Percentiles rank a stretch among this genome's conserved stretches.
phyloP scores from a whole-genome alignment of 2,329 filamentous ascomycete species.

The Macrophomina pseudophaseolina region DNA sequence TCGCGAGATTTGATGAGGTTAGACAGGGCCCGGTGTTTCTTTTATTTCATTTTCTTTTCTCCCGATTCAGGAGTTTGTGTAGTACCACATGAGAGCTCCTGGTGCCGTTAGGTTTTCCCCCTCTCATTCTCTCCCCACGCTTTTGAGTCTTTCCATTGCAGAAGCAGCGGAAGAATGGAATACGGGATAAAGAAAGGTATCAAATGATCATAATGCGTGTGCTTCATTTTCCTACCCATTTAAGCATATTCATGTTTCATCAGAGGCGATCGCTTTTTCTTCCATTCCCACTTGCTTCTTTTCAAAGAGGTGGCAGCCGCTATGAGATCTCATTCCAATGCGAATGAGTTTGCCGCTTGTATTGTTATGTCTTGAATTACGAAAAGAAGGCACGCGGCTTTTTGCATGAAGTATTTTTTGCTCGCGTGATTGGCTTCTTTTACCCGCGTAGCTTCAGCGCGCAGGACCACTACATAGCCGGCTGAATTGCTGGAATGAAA shows the following conservation, averaged over 20 bases:
- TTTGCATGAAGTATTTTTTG: neutral
- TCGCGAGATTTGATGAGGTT: slow-evolving; percentile 12
- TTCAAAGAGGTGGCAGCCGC: neutral
- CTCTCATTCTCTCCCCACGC: neutral
- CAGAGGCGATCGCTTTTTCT: neutral
- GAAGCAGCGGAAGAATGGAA: slow-evolving; percentile 11
- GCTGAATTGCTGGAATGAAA: neutral
- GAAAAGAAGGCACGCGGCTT: neutral
- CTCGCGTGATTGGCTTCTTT: neutral
- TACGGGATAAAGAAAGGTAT: neutral
- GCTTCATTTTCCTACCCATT: neutral
- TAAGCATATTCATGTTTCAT: neutral
- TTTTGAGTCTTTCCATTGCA: neutral
- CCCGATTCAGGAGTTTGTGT: slow-evolving; percentile 14
- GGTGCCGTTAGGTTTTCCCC: slow-evolving; percentile 4
- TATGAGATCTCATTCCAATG: neutral
- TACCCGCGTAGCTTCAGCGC: neutral
- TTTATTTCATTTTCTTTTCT: neutral
- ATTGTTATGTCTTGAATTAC: neutral
- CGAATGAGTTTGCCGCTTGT: neutral
- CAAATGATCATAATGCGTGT: neutral
- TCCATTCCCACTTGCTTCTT: neutral
- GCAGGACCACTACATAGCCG: neutral
- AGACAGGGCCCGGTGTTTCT: slow-evolving; percentile 3
- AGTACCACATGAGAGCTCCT: neutral